Percentiles rank a stretch among this genome's conserved stretches.
Conservation (phyloP, 202 grass and related monocot species). For the Cymbopogon flexuosus region DNA sequence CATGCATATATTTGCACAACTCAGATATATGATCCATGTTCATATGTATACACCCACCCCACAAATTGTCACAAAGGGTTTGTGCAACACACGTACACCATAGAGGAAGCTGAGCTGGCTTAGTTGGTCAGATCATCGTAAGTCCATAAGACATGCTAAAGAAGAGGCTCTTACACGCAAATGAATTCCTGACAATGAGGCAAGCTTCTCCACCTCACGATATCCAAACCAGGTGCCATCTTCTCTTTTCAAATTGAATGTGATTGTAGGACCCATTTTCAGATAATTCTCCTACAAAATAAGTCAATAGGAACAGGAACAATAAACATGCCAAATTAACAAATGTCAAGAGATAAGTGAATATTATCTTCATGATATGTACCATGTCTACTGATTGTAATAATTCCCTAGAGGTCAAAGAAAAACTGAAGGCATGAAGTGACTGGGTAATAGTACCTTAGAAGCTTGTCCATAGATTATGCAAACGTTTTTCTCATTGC, state of each 20-base stretch:
- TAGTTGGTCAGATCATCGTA: background rate
- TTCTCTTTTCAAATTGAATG: conserved; percentile 99
- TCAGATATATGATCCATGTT: background rate
- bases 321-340: background rate
- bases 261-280: conserved; percentile 67
- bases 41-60: background rate
- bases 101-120: background rate
- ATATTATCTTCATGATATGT: conserved; percentile 6
- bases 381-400: background rate
- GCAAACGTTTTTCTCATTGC: conserved; percentile 69
- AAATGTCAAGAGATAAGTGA: background rate
- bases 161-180: conserved; percentile 62
- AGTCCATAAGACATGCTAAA: background rate
- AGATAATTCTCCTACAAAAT: conserved; percentile 43
- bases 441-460: conserved; percentile 38
- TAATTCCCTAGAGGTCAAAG: background rate
- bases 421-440: background rate
- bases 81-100: background rate
- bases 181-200: conserved; percentile 81
- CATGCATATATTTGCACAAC: background rate
- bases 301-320: background rate
- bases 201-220: conserved; percentile 79
- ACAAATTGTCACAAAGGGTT: background rate
- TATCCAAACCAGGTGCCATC: conserved; percentile 86
- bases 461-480: conserved; percentile 59